These are phyloP conservation scores for Cucurbita moschata DNA, from an alignment of 306 rosid species.

Conservation along the genomic window DNA sequence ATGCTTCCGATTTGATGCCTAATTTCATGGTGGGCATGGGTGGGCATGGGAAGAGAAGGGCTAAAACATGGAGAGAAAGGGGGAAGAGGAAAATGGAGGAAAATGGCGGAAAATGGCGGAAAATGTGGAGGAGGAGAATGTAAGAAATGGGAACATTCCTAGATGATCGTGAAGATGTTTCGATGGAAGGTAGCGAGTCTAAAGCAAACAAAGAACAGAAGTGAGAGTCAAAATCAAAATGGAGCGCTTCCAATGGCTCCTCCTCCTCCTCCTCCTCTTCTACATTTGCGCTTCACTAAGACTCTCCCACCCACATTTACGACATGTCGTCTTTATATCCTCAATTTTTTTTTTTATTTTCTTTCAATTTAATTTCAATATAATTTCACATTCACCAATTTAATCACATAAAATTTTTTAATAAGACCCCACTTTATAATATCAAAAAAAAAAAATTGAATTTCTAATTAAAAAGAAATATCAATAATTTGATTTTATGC, in stretches of 20 bases:
- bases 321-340: neutral
- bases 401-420: too few relatives aligned
- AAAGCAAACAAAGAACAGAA: conserved; percentile 18
- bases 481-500: too few relatives aligned
- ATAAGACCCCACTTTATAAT: too few relatives aligned
- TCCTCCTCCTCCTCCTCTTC: neutral
- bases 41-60: neutral
- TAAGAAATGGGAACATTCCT: neutral
- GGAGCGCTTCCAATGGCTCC: conserved; percentile 18
- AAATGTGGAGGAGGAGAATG: neutral
- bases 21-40: conserved; percentile 52
- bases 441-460: too few relatives aligned
- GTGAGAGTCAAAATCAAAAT: conserved; percentile 10
- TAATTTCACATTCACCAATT: too few relatives aligned
- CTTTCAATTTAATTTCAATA: too few relatives aligned
- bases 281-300: neutral
- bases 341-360: neutral
- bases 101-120: neutral
- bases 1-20: conserved; percentile 60
- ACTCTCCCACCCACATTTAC: neutral
- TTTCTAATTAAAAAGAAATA: too few relatives aligned
- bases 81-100: neutral
- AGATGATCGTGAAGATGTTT: neutral
- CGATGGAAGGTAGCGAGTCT: conserved; percentile 32
- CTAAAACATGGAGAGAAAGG: conserved; percentile 1